Conservation (phyloP, 306 rosid genomes). For the Trichosanthes cucumerina region DNA sequence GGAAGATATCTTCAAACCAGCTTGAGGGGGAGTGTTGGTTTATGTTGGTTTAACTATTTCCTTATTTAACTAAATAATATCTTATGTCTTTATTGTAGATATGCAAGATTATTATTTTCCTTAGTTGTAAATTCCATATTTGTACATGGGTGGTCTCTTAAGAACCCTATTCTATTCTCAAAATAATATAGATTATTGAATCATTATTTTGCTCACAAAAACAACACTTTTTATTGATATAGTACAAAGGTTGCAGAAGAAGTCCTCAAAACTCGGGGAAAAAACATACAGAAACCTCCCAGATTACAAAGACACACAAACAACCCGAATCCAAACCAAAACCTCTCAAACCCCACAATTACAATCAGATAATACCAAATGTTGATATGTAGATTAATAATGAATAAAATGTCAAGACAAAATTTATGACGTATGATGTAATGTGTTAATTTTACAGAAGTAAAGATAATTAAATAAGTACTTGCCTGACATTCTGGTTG, state of each 20-base stretch:
- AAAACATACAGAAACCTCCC: not conserved
- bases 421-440: not conserved
- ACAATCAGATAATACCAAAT: not conserved
- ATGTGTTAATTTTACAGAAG: constrained; percentile 3
- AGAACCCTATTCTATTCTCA: too few species aligned
- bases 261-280: not conserved
- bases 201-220: too few species aligned
- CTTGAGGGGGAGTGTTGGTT: too few species aligned
- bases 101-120: too few species aligned
- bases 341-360: not conserved
- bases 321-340: not conserved
- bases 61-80: too few species aligned
- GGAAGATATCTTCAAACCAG: too few species aligned
- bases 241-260: not conserved
- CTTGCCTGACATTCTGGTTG: constrained; percentile 99
- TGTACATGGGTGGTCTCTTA: too few species aligned
- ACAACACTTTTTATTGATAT: not conserved
- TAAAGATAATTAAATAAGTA: constrained; percentile 18
- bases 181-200: too few species aligned
- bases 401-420: not conserved
- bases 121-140: too few species aligned
- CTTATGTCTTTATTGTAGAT: too few species aligned
- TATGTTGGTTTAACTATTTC: too few species aligned
- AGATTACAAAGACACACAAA: not conserved
- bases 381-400: not conserved